Evolutionary conservation across 1,284 basidiomycete genomes (phyloP).

Genomic region (Farysia itapuensis): DNA sequence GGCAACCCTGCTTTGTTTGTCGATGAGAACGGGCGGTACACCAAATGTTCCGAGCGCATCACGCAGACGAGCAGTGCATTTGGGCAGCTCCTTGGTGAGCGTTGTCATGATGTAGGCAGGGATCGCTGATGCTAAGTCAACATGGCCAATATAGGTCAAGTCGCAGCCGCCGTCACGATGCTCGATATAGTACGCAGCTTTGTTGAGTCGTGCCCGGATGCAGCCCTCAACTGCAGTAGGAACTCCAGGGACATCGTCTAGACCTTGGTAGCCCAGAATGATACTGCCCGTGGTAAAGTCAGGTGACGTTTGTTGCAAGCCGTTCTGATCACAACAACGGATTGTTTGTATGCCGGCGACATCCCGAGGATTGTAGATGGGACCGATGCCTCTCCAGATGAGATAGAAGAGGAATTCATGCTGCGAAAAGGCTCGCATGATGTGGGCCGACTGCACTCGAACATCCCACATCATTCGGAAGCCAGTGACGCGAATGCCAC

Average conservation of each 20-base stretch:
- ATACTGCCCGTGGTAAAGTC: conserved; percentile 28
- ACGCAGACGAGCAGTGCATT: conserved; percentile 17
- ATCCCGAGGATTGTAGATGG: conserved; percentile 41
- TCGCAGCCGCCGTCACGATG: conserved; percentile 23
- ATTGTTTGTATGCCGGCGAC: conserved; percentile 32
- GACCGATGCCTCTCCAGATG: conserved; percentile 41
- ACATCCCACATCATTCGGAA: conserved; percentile 47
- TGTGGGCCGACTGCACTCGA: conserved; percentile 37
- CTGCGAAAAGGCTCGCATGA: conserved; percentile 32
- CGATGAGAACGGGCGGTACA: conserved; percentile 40
- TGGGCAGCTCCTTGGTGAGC: conserved; percentile 32
- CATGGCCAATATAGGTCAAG: conserved; percentile 39
- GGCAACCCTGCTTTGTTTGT: conserved; percentile 23
- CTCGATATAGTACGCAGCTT: conserved; percentile 41
- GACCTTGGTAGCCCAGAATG: conserved; percentile 26
- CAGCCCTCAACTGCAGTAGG: conserved; percentile 30
- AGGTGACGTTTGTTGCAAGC: conserved; percentile 14
- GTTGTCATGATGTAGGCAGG: conserved; percentile 38
- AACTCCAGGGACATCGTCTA: conserved; percentile 28
- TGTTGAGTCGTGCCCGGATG: conserved; percentile 28
- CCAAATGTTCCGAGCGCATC: conserved; percentile 42
- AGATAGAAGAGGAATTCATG: conserved; percentile 47
- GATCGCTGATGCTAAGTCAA: conserved; percentile 24
- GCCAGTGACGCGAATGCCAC: conserved; percentile 34
- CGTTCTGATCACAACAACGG: conserved; percentile 27